Conservation (phyloP, 2,329 filamentous ascomycete species). For the Neonectria magnoliae region DNA sequence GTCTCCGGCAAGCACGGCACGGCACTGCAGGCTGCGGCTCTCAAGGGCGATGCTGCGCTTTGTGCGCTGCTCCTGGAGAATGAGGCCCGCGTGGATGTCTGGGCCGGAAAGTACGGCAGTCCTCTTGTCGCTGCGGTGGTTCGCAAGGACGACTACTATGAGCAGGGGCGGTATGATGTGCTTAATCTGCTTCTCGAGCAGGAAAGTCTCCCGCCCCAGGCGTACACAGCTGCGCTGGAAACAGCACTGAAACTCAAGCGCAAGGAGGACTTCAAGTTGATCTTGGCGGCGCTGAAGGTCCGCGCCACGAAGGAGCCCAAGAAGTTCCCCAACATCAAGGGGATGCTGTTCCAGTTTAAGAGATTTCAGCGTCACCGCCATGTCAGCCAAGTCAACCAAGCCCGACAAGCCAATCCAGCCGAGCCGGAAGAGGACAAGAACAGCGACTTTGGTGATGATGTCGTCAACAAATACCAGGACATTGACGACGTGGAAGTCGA, state of each 20-base stretch:
- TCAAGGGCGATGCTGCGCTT: conserved; percentile 22
- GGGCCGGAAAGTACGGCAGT: conserved; percentile 25
- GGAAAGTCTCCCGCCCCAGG: conserved; percentile 13
- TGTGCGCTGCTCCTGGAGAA: conserved; percentile 6
- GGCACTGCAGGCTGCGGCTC: conserved; percentile 24
- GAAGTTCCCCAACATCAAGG: conserved; percentile 23
- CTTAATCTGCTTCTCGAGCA: conserved; percentile 17
- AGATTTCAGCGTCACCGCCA: conserved; percentile 5
- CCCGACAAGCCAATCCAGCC: background rate
- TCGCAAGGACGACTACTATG: conserved; percentile 7
- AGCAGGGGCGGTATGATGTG: conserved; percentile 14
- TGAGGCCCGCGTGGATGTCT: background rate
- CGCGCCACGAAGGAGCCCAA: conserved; percentile 11
- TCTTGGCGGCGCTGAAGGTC: conserved; percentile 11
- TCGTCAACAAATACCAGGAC: conserved; percentile 16
- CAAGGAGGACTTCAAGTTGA: conserved; percentile 26
- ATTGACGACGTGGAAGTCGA: conserved; percentile 25
- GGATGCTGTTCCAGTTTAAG: conserved; percentile 23
- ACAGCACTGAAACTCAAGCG: conserved; percentile 20
- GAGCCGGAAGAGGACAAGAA: conserved; percentile 12
- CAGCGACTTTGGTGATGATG: conserved; percentile 26
- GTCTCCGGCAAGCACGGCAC: conserved; percentile 23
- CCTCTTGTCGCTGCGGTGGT: conserved; percentile 21
- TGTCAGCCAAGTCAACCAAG: background rate
- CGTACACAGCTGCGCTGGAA: conserved; percentile 20